These are phyloP conservation scores for Phaseolus lunatus DNA, from an alignment of 306 rosid genomes.

Conservation along the genomic window DNA sequence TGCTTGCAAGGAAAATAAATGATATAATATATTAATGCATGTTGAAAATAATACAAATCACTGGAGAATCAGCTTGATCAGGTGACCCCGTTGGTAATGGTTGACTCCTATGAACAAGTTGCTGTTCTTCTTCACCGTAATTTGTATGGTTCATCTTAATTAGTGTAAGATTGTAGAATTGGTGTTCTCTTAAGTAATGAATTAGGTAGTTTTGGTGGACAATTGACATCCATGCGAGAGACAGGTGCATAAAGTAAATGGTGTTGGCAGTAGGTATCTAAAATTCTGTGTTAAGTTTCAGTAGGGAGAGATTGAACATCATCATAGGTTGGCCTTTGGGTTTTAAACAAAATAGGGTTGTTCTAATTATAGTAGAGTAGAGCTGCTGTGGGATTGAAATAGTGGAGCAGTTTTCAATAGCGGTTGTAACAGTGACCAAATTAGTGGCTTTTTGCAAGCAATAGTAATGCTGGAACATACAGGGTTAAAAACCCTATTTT, in stretches of 20 bases:
- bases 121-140: background rate
- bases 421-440: too few relatives aligned
- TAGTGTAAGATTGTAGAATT: background rate
- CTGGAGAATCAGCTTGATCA: conserved; percentile 9
- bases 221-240: background rate
- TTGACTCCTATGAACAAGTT: too few relatives aligned
- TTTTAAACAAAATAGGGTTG: background rate
- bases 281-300: too few relatives aligned
- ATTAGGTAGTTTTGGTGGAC: background rate
- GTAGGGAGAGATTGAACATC: background rate
- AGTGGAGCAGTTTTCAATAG: too few relatives aligned
- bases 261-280: background rate
- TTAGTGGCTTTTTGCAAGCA: too few relatives aligned
- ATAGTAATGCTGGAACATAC: too few relatives aligned
- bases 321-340: background rate
- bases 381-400: too few relatives aligned
- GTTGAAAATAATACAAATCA: background rate
- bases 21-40: background rate
- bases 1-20: background rate
- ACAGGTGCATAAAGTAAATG: background rate
- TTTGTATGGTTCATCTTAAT: conserved; percentile 2
- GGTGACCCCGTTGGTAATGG: too few relatives aligned
- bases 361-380: background rate
- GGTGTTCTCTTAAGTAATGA: background rate
- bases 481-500: too few relatives aligned